These are phyloP conservation scores for Fusarium nodosum DNA, from an alignment of 2,329 filamentous ascomycete species.

Conservation along the genomic window DNA sequence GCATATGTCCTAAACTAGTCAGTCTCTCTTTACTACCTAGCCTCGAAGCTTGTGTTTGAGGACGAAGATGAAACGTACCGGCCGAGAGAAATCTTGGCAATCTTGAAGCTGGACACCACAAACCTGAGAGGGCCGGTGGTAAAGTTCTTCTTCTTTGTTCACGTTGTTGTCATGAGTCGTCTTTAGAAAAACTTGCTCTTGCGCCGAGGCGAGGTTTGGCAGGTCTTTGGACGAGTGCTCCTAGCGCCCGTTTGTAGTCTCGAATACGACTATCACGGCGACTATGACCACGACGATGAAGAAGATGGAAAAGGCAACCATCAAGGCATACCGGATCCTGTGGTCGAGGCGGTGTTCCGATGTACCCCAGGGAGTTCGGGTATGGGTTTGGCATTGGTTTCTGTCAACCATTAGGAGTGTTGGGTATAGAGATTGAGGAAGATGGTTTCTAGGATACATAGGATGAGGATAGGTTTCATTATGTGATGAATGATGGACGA, in stretches of 20 bases:
- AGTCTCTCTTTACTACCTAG: constrained; percentile 11
- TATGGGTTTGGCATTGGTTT: constrained; percentile 51
- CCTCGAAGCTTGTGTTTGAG: background rate
- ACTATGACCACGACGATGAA: constrained; percentile 44
- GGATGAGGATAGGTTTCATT: background rate
- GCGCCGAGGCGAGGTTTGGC: constrained; percentile 5
- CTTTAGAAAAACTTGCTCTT: background rate
- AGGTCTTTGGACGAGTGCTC: constrained; percentile 7
- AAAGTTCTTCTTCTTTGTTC: constrained; percentile 1
- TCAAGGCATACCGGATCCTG: constrained; percentile 47
- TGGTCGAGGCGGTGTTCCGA: constrained; percentile 46
- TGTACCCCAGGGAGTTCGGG: constrained; percentile 50
- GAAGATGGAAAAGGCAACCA: constrained; percentile 44
- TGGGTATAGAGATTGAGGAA: background rate
- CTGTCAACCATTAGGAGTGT: constrained; percentile 42
- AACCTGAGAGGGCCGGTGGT: constrained; percentile 12
- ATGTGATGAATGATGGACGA: background rate
- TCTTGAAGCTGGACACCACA: constrained; percentile 14
- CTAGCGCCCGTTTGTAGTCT: constrained; percentile 17
- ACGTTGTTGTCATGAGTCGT: background rate
- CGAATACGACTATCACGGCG: constrained; percentile 40
- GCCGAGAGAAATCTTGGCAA: constrained; percentile 31
- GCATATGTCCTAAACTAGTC: constrained; percentile 23
- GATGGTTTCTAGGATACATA: constrained; percentile 1
- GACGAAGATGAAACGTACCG: constrained; percentile 25